Evolutionary conservation across 164 flowering plant genomes (phyloP), one percentile per base, ranked within the genome.

Genomic region (Tetrastigma voinierianum): DNA sequence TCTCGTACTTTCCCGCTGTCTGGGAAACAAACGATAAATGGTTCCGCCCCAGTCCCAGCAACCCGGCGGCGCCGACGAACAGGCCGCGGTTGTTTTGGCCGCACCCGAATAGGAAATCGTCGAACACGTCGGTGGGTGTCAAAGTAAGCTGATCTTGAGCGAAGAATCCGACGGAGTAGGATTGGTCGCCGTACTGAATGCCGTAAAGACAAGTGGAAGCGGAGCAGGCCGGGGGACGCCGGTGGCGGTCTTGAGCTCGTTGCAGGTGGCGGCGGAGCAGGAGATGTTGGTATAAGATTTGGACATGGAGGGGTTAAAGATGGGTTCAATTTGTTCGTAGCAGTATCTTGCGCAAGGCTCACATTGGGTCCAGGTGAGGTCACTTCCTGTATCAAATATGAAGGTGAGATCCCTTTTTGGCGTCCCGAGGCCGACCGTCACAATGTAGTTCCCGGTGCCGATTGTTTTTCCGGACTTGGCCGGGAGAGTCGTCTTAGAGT

Each of bases 331-430:
- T 25, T 87, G 88, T 2, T 59, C 0, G 69, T 87, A 81, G 64
- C 91, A 87, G 25, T n/a, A 68, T 21, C 43, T 46, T 6, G 56
- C 71, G 57, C 87, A 87, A 0, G 94, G 90, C 49, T 70, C 4
- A 47, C 94, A 89, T 32, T 89, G 94, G 2, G 86, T 82, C 91
- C 94, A 89, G 0, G 88, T 85, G 24, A 89, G 70, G 68, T 78
- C 87, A 32, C 90, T 89, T 2, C 91, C 93, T 0, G 86, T 85
- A 73, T 87, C 87, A n/a, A 85, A 87, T 6, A 80, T 67, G 18
- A 90, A 80, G 0, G 84, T 70, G 12, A 84, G 71, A 1, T 75
- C 72, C 46, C 51, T 78, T 11, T 68, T 68, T 1, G 94, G 94
- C 1, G 92, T 83, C 16, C 97, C 97, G 14, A 90, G 70, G 5